Base-by-base conservation (phyloP, 2,329 filamentous ascomycete species). In the Harringtonia aguacate region DNA sequence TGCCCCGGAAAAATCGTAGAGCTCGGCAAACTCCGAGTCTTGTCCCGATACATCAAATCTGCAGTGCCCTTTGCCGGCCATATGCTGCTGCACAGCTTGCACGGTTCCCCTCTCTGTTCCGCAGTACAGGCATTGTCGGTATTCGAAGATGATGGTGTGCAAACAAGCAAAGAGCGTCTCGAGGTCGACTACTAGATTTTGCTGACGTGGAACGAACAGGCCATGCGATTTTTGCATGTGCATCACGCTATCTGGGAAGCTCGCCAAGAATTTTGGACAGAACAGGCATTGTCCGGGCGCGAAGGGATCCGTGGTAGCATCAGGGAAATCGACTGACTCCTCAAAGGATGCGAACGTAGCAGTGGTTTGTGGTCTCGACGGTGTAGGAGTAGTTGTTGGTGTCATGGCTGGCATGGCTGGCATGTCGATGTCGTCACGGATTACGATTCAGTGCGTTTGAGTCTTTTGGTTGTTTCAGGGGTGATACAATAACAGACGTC, bases 161-260 rank as follows among this genome's bases (percentile, higher is more conserved):
- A 75, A 55, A 43, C 74, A 74, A 34, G 58, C 50, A 30, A 75
- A 56, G 2, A 77, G 54, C 0, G 67, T 66, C 30, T 68, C 65
- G 3, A 67, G 47, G 43, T 75, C 70, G 10, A 73, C 65, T 1
- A 59, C 47, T 0, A 77, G 56, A 10, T 59, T 53, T 1, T 62
- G 47, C 28, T 50, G 54, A 24, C 64, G 54, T 1, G 64, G 66
- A 15, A 75, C 52, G 39, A 65, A 60, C 4, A 77, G 57, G 35
- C 70, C 61, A 49, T 77, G 73, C 3, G 57, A 46, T 17, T 59
- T 61, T 24, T 61, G 61, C 73, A 77, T 76, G 53, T 77, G 73
- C 1, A 44, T 36, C 1, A 70, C 30, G 42, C 63, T 72, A 2
- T 56, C 50, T 2, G 61, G 54, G 8, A 72, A 58, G 18, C 45